Evolutionary conservation across 108 stramenopile species (phyloP).

Genomic region (Nitzschia sp.): DNA sequence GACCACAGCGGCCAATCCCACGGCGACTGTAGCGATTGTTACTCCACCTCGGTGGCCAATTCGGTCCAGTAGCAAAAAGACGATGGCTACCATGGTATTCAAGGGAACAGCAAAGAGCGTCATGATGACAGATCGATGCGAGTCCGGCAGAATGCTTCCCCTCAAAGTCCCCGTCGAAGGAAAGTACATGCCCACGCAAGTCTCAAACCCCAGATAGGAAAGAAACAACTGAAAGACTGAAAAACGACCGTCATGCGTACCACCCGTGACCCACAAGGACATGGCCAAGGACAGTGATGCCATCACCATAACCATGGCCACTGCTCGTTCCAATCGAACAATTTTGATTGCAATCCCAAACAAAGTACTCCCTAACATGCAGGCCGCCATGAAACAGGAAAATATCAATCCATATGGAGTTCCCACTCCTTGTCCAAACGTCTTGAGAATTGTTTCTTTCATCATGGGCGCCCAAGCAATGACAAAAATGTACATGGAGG

Average conservation of each 20-base stretch:
- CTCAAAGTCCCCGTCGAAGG: conserved; percentile 91
- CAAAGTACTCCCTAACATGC: conserved; percentile 84
- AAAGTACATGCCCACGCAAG: conserved; percentile 94
- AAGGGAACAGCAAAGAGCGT: conserved; percentile 91
- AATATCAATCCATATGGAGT: conserved; percentile 90
- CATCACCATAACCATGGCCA: conserved; percentile 67
- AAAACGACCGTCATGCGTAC: conserved; percentile 21
- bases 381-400: conserved; percentile 93
- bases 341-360: conserved; percentile 60
- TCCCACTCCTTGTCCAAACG: conserved; percentile 38
- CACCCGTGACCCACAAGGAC: conserved; percentile 35
- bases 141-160: conserved; percentile 87
- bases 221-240: conserved; percentile 40
- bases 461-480: conserved; percentile 93
- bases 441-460: conserved; percentile 44
- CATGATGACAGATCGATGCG: conserved; percentile 87
- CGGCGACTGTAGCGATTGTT: not conserved
- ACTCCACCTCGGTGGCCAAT: not conserved
- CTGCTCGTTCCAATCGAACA: conserved; percentile 65
- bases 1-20: not conserved
- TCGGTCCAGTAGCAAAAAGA: conserved; percentile 10
- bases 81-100: conserved; percentile 73
- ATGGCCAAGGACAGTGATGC: conserved; percentile 84
- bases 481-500: conserved; percentile 96
- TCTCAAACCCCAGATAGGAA: conserved; percentile 87